A percentile compares a stretch with the other conserved stretches of the same genome.
These are phyloP conservation scores for Colletotrichum coccodes DNA, from an alignment of 2,329 filamentous ascomycete species.

Conservation along the genomic window DNA sequence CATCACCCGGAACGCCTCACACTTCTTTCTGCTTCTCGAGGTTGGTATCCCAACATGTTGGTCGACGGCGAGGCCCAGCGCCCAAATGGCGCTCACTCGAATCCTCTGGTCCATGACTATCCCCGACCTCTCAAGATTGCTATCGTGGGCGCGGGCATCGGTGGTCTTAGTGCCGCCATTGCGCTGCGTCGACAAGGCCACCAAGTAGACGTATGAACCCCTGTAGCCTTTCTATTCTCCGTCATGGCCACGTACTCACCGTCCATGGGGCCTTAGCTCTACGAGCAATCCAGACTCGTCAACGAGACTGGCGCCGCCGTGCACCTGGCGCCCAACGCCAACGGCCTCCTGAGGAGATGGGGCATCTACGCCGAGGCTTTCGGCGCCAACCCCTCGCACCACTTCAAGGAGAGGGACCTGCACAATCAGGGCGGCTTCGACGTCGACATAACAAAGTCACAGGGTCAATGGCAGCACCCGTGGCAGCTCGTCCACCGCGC, in stretches of 20 bases:
- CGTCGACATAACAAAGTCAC: slow-evolving; percentile 45
- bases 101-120: slow-evolving; percentile 32
- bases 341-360: slow-evolving; percentile 60
- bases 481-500: slow-evolving; percentile 64
- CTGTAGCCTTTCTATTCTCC: background rate
- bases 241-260: background rate
- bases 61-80: slow-evolving; percentile 12
- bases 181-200: slow-evolving; percentile 63
- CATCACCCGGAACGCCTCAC: background rate
- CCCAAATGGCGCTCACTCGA: slow-evolving; percentile 1
- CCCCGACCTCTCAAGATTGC: slow-evolving; percentile 27
- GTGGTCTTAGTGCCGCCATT: slow-evolving; percentile 62
- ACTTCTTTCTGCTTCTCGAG: background rate
- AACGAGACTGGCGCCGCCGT: slow-evolving; percentile 69
- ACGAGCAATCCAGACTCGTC: slow-evolving; percentile 65
- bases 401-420: slow-evolving; percentile 47
- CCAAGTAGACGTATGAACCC: slow-evolving; percentile 47
- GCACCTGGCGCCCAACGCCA: slow-evolving; percentile 71
- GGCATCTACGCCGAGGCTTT: slow-evolving; percentile 50
- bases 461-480: slow-evolving; percentile 54
- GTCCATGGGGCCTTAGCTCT: slow-evolving; percentile 48
- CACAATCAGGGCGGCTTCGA: slow-evolving; percentile 48
- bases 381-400: slow-evolving; percentile 42
- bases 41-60: slow-evolving; percentile 4
- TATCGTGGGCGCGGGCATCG: slow-evolving; percentile 58